A percentile compares a stretch with the other conserved stretches of the same genome.
phyloP scores from a whole-genome alignment of 2,329 filamentous ascomycete species.

The Onygena corvina region DNA sequence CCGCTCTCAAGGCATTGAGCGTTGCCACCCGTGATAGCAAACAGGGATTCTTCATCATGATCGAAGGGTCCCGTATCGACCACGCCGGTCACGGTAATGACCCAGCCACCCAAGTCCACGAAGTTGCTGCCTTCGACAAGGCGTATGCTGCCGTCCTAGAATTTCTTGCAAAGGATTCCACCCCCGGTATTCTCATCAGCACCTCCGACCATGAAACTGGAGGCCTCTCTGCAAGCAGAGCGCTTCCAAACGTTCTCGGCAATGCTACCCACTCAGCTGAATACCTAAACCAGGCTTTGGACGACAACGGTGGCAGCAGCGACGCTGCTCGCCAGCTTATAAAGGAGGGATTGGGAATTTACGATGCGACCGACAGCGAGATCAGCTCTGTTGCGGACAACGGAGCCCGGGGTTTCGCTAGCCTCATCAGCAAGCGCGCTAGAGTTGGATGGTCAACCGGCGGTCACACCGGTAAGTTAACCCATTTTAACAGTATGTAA shows the following conservation, averaged over 20 bases:
- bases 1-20: constrained; percentile 68
- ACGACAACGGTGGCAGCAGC: constrained; percentile 42
- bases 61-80: constrained; percentile 91
- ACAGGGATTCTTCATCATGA: constrained; percentile 96
- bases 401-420: constrained; percentile 54
- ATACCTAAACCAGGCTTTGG: constrained; percentile 52
- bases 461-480: constrained; percentile 56
- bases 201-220: constrained; percentile 97
- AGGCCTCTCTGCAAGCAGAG: constrained; percentile 67
- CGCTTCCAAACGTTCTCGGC: constrained; percentile 71
- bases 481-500: too few relatives aligned
- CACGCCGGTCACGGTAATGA: constrained; percentile 84
- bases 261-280: constrained; percentile 67
- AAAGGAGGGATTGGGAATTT: constrained; percentile 59
- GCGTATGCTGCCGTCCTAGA: constrained; percentile 72
- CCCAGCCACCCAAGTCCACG: constrained; percentile 70
- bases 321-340: constrained; percentile 44
- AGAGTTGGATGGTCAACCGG: constrained; percentile 92
- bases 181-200: constrained; percentile 64
- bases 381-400: constrained; percentile 52
- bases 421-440: constrained; percentile 76
- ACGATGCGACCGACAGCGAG: constrained; percentile 60
- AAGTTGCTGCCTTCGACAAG: constrained; percentile 89
- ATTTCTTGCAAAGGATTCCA: constrained; percentile 64
- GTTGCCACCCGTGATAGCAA: constrained; percentile 72